Evolutionary conservation across 192 early-diverging fungal genomes (phyloP), one percentile per base, ranked within the genome.

Genomic region (Mortierella claussenii): DNA sequence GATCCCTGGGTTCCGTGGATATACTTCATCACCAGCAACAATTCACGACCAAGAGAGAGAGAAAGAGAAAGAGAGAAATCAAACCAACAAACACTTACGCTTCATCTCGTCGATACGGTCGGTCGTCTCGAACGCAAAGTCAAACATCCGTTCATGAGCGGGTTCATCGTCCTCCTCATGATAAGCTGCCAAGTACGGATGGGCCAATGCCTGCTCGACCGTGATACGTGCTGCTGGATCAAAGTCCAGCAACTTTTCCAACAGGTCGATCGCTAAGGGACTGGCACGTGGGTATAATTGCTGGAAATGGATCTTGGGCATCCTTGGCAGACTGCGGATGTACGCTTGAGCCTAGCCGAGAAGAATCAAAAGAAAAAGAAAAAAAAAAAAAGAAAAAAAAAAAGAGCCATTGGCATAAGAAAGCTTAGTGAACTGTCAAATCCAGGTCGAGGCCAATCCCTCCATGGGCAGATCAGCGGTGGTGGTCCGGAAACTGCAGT

Each of bases 111-210:
- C 90, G 26, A 94, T 86, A 13, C 79, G 71, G 40, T 96, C 87
- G 6, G 89, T 79, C 28, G 79, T 57, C 81, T 96, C 95, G 78
- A 96, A 96, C 12, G 85, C 81, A 76, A 96, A 96, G 70, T 96
- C 94, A 86, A 94, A 95, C 4, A 64, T 47, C 32, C 84, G 66
- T 17, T 81, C 62, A 48, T 94, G 92, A 15, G 71, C 61, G 4
- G 94, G 94, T 81, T 98, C 97, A 56, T 94, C 94, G 18, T 87
- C 90, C 42, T 88, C 84, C 61, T 97, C 95, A 79, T 98, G 97
- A 80, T 97, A 97, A 18, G 92, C 89, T 58, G 90, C 89, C 53
- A 99, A 81, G 78, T 98, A 99, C 45, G 93, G 94, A 69, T 99
- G 96, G 5, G 88, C 87, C 31, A 99, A 83, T n/a, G 95, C 90